Evolutionary conservation across 768 basidiomycete genomes (phyloP), one percentile per base, ranked within the genome.

Genomic region (Amanita phalloides): DNA sequence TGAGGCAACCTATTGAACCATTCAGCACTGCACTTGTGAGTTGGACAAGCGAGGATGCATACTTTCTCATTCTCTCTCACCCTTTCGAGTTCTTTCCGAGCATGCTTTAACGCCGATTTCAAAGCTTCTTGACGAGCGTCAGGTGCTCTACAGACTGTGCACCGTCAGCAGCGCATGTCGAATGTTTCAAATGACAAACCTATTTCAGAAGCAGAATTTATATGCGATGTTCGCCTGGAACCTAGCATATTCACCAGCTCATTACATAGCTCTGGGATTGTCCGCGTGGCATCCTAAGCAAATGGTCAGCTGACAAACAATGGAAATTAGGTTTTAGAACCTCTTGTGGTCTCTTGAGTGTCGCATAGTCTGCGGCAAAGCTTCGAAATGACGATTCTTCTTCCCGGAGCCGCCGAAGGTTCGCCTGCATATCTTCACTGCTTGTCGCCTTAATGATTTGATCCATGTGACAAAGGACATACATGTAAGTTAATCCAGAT

Each of bases 181-280:
- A 4, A 43, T 28, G 32, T n/a, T 26, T 43, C 28, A 7, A 35
- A 30, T 36, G 7, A 65, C 70, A 54, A 23, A 72, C 73, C 53
- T 64, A 67, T 69, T 53, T 64, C 62, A 51, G 68, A 70, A 28
- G 69, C 70, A 38, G 61, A 55, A 37, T 72, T 64, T 33, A 71
- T 62, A 17, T 56, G 51, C 10, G 64, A 57, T 6, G 68, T 59
- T 9, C 73, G 64, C 32, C 64, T 65, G 25, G 60, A 55, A 23
- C 68, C 69, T 13, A 73, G 44, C 39, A 69, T 64, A 26, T 68
- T 61, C 6, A 68, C 39, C 10, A 66, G 55, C 7, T 62, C 32
- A 14, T 65, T 55, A 55, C 67, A 67, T 6, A 61, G 20, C 17
- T 61, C 51, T 23, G 64, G 53, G 11, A 67, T 58, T 1, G 59